Percentiles rank a stretch among this genome's conserved stretches.
Evolutionary conservation across 2,329 filamentous ascomycete species (phyloP).

Genomic region (Ophiostoma sp.): DNA sequence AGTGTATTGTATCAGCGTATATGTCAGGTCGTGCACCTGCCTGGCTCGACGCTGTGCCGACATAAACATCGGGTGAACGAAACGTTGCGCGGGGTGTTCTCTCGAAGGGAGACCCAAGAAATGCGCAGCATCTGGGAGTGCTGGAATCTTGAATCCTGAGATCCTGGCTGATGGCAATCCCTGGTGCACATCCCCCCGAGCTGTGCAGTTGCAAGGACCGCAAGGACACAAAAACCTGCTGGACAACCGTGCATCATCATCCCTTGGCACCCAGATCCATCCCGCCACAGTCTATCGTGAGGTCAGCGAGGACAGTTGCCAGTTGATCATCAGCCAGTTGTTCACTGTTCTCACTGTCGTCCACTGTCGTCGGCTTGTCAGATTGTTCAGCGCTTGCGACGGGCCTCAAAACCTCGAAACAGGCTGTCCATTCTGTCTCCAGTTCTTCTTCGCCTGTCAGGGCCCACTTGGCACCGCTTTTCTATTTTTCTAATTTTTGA

Average conservation of each 20-base stretch:
- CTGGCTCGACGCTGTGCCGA: neutral
- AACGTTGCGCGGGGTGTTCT: neutral
- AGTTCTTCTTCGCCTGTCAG: neutral
- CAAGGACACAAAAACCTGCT: neutral
- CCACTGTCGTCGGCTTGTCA: neutral
- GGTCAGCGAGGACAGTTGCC: neutral
- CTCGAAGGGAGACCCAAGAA: neutral
- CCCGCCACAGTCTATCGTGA: neutral
- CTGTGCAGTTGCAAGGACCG: neutral
- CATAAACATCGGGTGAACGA: neutral
- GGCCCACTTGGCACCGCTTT: neutral
- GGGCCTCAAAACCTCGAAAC: neutral
- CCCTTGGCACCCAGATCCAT: constrained; percentile 3
- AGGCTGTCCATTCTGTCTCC: too few species aligned
- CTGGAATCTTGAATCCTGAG: neutral
- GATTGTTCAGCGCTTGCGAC: neutral
- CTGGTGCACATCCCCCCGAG: constrained; percentile 4
- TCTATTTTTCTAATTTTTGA: neutral
- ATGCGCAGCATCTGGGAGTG: neutral
- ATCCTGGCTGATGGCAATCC: neutral
- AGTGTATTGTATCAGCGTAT: neutral
- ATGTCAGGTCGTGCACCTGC: neutral
- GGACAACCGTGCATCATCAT: neutral
- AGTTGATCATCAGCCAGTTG: neutral
- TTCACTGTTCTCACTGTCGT: neutral